These are phyloP conservation scores for Lodderomyces parapsilosis DNA, from an alignment of 1,139 yeast genomes.

Conservation along the genomic window DNA sequence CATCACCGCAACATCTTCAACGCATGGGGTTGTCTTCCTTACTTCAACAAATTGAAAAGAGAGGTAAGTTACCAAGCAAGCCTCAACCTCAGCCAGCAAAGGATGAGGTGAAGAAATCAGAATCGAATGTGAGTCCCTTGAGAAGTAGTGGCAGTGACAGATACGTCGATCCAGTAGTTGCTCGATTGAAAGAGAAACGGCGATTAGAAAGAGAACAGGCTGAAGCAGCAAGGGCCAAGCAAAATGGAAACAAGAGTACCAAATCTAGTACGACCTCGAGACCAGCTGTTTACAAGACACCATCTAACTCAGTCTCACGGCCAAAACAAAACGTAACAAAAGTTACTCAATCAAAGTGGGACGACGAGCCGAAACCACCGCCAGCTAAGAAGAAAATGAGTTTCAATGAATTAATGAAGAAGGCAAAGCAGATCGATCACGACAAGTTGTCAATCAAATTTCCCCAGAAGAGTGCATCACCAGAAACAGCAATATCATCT, in stretches of 20 bases:
- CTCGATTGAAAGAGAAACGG: constrained; percentile 63
- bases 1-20: not conserved
- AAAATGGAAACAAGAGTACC: not conserved
- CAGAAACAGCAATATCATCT: constrained; percentile 19
- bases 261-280: not conserved
- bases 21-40: constrained; percentile 21
- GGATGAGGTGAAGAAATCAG: not conserved
- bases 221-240: constrained; percentile 18
- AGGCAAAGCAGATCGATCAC: constrained; percentile 58
- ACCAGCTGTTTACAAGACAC: not conserved
- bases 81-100: not conserved
- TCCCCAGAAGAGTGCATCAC: constrained; percentile 32
- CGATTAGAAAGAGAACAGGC: constrained; percentile 52
- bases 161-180: constrained; percentile 53
- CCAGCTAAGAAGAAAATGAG: constrained; percentile 47
- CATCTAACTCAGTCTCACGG: not conserved
- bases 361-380: constrained; percentile 6
- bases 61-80: constrained; percentile 23
- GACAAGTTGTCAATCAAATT: constrained; percentile 38
- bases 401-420: constrained; percentile 67
- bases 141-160: constrained; percentile 9
- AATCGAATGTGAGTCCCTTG: constrained; percentile 10
- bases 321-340: constrained; percentile 28
- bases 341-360: constrained; percentile 23
- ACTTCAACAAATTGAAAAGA: constrained; percentile 30